Percentiles rank a stretch among this genome's conserved stretches.
Conservation (phyloP, 2,329 filamentous ascomycete species). For the Penicillium carneum region DNA sequence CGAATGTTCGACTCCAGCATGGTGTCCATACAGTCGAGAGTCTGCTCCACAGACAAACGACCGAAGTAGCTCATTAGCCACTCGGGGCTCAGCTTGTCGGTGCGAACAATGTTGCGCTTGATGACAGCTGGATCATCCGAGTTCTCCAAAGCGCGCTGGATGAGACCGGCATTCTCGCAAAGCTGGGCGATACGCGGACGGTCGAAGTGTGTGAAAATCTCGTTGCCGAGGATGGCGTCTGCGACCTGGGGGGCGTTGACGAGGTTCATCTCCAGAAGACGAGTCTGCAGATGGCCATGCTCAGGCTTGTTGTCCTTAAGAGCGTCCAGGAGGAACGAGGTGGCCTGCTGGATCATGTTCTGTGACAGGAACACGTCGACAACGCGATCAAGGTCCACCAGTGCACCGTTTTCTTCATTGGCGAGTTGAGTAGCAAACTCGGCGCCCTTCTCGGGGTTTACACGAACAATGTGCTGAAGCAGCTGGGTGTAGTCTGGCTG, state of each 20-base stretch:
- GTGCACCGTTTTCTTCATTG: conserved; percentile 83
- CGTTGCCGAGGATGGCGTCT: conserved; percentile 94
- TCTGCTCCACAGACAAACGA: conserved; percentile 92
- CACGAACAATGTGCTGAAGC: conserved; percentile 87
- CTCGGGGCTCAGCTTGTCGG: conserved; percentile 85
- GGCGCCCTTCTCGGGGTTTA: conserved; percentile 89
- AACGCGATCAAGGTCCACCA: conserved; percentile 91
- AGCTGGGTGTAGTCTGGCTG: conserved; percentile 94
- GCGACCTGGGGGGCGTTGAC: conserved; percentile 96
- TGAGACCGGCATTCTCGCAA: conserved; percentile 90
- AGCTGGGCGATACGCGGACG: conserved; percentile 85
- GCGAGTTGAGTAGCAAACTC: conserved; percentile 94
- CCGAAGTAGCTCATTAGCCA: conserved; percentile 94
- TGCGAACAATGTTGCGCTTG: conserved; percentile 85
- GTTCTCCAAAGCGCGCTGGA: conserved; percentile 87
- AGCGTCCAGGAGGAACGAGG: conserved; percentile 95
- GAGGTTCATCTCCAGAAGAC: conserved; percentile 96
- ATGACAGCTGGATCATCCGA: conserved; percentile 89
- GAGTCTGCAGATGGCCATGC: conserved; percentile 90
- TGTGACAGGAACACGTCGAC: conserved; percentile 98
- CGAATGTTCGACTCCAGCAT: conserved; percentile 98
- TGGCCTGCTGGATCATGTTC: conserved; percentile 96
- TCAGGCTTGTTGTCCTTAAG: conserved; percentile 94
- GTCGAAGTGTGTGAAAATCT: conserved; percentile 98
- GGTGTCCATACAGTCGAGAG: conserved; percentile 88